These are phyloP conservation scores for Camelina hispida DNA, from an alignment of 345 rosid species.

Conservation along the genomic window DNA sequence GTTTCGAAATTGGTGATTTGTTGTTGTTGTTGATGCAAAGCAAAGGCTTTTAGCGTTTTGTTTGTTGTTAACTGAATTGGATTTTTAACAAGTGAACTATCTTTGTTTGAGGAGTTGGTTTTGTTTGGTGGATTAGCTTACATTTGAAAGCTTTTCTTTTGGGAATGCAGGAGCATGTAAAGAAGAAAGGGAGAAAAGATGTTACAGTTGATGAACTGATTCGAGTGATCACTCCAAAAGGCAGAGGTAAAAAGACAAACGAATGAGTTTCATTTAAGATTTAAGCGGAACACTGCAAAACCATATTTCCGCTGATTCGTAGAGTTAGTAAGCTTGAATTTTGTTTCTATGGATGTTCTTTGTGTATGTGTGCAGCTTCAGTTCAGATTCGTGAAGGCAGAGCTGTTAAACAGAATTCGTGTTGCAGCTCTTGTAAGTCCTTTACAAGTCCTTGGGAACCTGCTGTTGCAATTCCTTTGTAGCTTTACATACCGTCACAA, in stretches of 20 bases:
- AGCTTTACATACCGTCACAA: neutral
- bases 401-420: conserved; percentile 66
- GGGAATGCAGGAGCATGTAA: conserved; percentile 61
- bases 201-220: conserved; percentile 85
- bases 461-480: conserved; percentile 3
- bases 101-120: neutral
- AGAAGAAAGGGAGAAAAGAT: conserved; percentile 78
- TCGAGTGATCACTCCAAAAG: conserved; percentile 76
- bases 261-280: neutral
- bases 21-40: too few species aligned
- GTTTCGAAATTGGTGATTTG: too few species aligned
- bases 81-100: neutral
- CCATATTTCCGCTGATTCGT: too few species aligned
- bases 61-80: neutral
- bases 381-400: conserved; percentile 73
- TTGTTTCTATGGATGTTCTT: neutral
- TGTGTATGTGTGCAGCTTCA: conserved; percentile 55
- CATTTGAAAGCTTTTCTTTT: conserved; percentile 12
- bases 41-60: too few species aligned
- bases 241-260: conserved; percentile 61
- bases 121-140: neutral
- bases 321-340: neutral
- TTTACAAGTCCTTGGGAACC: conserved; percentile 14
- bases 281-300: too few species aligned
- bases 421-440: conserved; percentile 75